Conservation (phyloP, 371 early-diverging fungal genomes). For the Mucor circinelloides region DNA sequence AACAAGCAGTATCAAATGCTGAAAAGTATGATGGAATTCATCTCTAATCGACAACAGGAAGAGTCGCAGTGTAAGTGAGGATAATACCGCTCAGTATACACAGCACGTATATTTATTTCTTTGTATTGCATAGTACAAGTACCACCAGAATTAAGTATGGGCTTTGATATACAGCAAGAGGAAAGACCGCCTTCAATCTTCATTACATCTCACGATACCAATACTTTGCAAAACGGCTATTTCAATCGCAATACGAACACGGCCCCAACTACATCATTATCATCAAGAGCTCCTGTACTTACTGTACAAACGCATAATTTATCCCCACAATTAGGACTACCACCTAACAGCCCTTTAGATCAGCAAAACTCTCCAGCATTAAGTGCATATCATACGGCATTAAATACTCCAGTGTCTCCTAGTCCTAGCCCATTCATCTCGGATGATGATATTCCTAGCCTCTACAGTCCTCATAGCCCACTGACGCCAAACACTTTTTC, state of each 20-base stretch:
- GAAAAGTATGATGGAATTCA: constrained; percentile 62
- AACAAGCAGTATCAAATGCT: constrained; percentile 62
- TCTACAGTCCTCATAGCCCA: constrained; percentile 28
- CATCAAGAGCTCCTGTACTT: constrained; percentile 13
- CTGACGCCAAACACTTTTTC: constrained; percentile 14
- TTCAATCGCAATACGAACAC: constrained; percentile 3
- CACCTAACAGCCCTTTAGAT: neutral
- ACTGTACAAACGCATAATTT: constrained; percentile 36
- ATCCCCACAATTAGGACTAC: constrained; percentile 9
- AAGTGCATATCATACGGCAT: constrained; percentile 35
- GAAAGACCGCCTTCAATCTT: constrained; percentile 28
- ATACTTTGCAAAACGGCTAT: neutral
- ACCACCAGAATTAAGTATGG: constrained; percentile 39
- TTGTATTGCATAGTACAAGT: constrained; percentile 19
- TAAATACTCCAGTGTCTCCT: constrained; percentile 36
- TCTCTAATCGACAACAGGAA: constrained; percentile 38
- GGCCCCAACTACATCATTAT: neutral
- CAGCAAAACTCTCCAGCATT: constrained; percentile 24
- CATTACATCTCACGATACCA: constrained; percentile 29
- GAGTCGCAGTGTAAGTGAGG: neutral
- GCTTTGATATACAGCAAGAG: constrained; percentile 1
- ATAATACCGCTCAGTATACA: neutral
- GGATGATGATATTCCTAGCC: constrained; percentile 30
- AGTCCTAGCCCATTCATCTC: constrained; percentile 31
- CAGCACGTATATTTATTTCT: neutral